These are phyloP conservation scores for Candida yuanshanica DNA, from an alignment of 805 yeast species.

Conservation along the genomic window DNA sequence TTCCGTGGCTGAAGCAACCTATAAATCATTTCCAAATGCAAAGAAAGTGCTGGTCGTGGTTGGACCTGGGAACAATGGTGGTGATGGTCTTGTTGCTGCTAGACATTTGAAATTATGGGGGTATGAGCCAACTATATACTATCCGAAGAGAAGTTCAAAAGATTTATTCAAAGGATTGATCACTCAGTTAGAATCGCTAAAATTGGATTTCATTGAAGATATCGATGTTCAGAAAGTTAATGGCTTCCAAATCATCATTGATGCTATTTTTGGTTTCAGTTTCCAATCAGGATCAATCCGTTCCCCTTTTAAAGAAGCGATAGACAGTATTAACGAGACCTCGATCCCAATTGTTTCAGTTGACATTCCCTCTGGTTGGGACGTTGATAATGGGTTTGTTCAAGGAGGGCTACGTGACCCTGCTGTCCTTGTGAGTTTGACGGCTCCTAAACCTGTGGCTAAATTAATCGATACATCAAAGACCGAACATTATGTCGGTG, in stretches of 20 bases:
- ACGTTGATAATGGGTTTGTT: slow-evolving; percentile 81
- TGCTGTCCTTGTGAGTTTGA: slow-evolving; percentile 66
- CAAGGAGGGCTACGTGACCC: slow-evolving; percentile 47
- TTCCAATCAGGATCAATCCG: slow-evolving; percentile 80
- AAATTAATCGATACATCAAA: slow-evolving; percentile 36
- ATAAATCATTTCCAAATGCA: slow-evolving; percentile 50
- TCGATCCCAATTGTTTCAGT: slow-evolving; percentile 66
- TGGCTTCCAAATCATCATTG: slow-evolving; percentile 46
- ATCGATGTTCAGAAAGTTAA: slow-evolving; percentile 26
- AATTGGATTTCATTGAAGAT: slow-evolving; percentile 49
- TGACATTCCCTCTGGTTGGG: slow-evolving; percentile 97
- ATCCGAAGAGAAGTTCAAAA: slow-evolving; percentile 63
- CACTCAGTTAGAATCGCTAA: slow-evolving; percentile 61
- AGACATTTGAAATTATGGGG: slow-evolving; percentile 82
- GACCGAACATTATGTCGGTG: slow-evolving; percentile 74
- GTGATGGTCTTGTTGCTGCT: slow-evolving; percentile 95
- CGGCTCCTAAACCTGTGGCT: slow-evolving; percentile 93
- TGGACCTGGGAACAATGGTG: slow-evolving; percentile 97
- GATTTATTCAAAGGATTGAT: slow-evolving; percentile 54
- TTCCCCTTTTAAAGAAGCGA: slow-evolving; percentile 58
- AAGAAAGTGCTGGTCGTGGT: slow-evolving; percentile 61
- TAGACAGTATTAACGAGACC: slow-evolving; percentile 32
- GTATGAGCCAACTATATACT: slow-evolving; percentile 67
- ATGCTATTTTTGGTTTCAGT: slow-evolving; percentile 89
- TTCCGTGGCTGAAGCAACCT: slow-evolving; percentile 85